These are phyloP conservation scores for Bombardia bombarda DNA, from an alignment of 495 filamentous ascomycete genomes.

Conservation along the genomic window DNA sequence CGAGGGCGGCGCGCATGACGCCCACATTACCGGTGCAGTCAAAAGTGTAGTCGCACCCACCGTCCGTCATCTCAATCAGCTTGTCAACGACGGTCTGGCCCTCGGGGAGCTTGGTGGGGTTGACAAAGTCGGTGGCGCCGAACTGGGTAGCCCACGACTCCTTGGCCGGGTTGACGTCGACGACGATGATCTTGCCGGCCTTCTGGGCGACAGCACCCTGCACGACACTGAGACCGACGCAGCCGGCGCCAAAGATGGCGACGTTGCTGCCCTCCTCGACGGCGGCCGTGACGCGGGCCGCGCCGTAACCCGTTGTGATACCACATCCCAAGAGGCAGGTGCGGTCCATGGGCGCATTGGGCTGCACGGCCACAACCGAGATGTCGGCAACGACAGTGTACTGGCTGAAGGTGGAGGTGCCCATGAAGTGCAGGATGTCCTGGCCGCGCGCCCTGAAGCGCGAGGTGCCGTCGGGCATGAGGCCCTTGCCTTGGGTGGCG, in stretches of 20 bases:
- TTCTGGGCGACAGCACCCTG: slow-evolving; percentile 88
- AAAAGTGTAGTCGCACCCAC: slow-evolving; percentile 97
- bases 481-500: slow-evolving; percentile 87
- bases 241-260: slow-evolving; percentile 94
- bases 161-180: slow-evolving; percentile 90
- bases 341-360: slow-evolving; percentile 88
- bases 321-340: slow-evolving; percentile 94
- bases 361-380: slow-evolving; percentile 88
- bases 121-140: slow-evolving; percentile 94
- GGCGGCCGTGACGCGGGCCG: slow-evolving; percentile 83
- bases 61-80: slow-evolving; percentile 97
- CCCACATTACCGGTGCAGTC: slow-evolving; percentile 96
- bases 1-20: slow-evolving; percentile 92
- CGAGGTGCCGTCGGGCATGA: slow-evolving; percentile 96
- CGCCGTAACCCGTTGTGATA: slow-evolving; percentile 97
- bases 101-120: slow-evolving; percentile 68
- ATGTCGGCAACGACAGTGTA: slow-evolving; percentile 99
- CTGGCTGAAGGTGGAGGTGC: slow-evolving; percentile 95
- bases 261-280: slow-evolving; percentile 83
- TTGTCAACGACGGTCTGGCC: slow-evolving; percentile 78
- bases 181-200: slow-evolving; percentile 85
- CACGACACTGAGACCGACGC: slow-evolving; percentile 88
- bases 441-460: slow-evolving; percentile 92
- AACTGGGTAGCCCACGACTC: slow-evolving; percentile 90
- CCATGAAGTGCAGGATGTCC: slow-evolving; percentile 97